Base-by-base conservation (phyloP, 2,329 filamentous ascomycete genomes). In the Neoscytalidium dimidiatum region DNA sequence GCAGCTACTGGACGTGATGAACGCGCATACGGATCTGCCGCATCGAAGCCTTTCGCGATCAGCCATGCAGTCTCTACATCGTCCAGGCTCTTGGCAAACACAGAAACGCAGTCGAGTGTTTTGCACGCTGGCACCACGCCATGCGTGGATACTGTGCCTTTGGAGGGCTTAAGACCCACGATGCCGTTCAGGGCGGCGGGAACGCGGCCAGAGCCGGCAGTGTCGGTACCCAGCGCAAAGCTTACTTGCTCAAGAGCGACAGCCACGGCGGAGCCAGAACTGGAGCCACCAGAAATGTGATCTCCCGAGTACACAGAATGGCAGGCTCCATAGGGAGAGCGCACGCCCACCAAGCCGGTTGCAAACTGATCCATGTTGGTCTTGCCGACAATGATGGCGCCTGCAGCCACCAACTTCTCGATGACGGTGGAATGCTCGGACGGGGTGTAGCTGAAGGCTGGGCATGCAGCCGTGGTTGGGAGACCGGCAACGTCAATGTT, bases 311-410 rank as follows among this genome's bases (percentile, higher is more conserved):
- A 86, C 0, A 85, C 77, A 62, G 84, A 86, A 26, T 82, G 78
- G 1, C 85, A 82, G 23, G 80, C 82, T 1, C 86, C 86, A 67
- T 84, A 87, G 0, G 84, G 82, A 0, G 83, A 85, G 29, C 84
- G 79, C 51, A 81, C 83, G 23, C 85, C 86, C 13, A 81, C 83
- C 5, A 87, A 76, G 0, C 85, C 85, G 1, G 85, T 87, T 8
- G 85, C 85, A 7, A 87, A 78, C 72, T 87, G 84, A 70, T 88
- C 85, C 65, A 87, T 78, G 67, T 86, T 86, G 0, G 82, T 79
- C 71, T 87, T 87, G 29, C 83, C 85, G 2, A 87, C 74, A 38
- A 86, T 81, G 17, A 87, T 77, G 1, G 82, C 84, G 2, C 84
- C 84, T 1, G 83, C 82, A 3, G 72, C 68, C 13, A 78, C 77